Evolutionary conservation across 1,284 basidiomycete species (phyloP).

Genomic region (Meripilus lineatus): DNA sequence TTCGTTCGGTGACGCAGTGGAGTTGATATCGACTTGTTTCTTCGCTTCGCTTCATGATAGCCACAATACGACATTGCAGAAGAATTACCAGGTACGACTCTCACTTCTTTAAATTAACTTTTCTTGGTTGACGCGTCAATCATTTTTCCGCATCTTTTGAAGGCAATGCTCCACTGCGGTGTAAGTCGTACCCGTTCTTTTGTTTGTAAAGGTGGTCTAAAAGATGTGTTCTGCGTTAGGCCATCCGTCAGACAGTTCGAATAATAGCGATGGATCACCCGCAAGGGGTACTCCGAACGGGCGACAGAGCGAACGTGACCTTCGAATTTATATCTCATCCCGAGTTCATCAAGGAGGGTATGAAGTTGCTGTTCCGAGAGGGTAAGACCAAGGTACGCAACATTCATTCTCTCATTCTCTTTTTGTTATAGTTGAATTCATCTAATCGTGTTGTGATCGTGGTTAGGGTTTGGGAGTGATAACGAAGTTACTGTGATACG

Average conservation of each 20-base stretch:
- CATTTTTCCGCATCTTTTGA: too few species aligned
- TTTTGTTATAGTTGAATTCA: neutral
- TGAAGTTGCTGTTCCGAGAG: conserved; percentile 88
- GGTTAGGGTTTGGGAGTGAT: conserved; percentile 33
- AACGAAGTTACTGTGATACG: conserved; percentile 28
- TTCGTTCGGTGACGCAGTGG: conserved; percentile 2
- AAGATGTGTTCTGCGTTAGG: conserved; percentile 34
- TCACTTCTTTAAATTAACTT: conserved; percentile 2
- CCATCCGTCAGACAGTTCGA: conserved; percentile 85
- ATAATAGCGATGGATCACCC: conserved; percentile 88
- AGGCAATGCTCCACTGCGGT: conserved; percentile 85
- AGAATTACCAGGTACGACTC: conserved; percentile 72
- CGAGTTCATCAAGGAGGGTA: conserved; percentile 88
- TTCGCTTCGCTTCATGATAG: conserved; percentile 37
- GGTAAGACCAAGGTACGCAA: conserved; percentile 81
- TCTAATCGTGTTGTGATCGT: neutral
- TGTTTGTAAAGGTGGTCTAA: too few species aligned
- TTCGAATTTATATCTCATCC: conserved; percentile 91
- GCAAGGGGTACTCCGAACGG: conserved; percentile 82
- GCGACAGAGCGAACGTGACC: conserved; percentile 83
- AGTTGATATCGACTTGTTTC: too few species aligned
- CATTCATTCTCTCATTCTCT: neutral
- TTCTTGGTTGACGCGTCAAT: conserved; percentile 5
- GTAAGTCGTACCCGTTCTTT: conserved; percentile 35
- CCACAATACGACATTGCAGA: conserved; percentile 90